Evolutionary conservation across 2,329 filamentous ascomycete species (phyloP).

Genomic region (Xylariaceae sp.): DNA sequence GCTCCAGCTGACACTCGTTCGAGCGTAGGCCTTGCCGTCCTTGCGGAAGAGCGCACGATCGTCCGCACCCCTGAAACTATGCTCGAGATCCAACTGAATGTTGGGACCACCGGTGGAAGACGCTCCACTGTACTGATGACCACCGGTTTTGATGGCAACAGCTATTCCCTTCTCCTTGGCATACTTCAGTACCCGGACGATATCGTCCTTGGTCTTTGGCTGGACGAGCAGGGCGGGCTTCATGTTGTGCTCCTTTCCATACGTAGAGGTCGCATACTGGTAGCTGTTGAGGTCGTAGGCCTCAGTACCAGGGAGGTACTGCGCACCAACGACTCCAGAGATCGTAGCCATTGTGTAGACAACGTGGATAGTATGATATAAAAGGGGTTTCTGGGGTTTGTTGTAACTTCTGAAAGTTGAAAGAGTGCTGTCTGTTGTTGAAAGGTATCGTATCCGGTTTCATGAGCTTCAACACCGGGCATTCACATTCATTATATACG

Average conservation of each 20-base stretch:
- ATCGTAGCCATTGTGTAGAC: conserved; percentile 23
- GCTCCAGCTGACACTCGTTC: conserved; percentile 38
- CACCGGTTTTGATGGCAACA: conserved; percentile 43
- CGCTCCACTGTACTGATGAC: conserved; percentile 47
- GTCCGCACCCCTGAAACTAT: conserved; percentile 34
- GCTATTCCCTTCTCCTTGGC: conserved; percentile 38
- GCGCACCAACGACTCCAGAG: conserved; percentile 23
- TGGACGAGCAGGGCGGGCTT: conserved; percentile 41
- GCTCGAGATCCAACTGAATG: conserved; percentile 43
- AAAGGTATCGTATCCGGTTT: not conserved
- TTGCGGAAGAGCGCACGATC: conserved; percentile 33
- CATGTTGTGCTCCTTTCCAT: conserved; percentile 39
- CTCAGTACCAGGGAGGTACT: conserved; percentile 22
- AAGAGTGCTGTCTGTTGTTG: conserved; percentile 4
- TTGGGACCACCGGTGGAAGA: conserved; percentile 41
- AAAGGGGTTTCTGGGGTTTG: not conserved
- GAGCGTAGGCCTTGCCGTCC: conserved; percentile 34
- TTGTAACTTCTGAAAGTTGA: conserved; percentile 9
- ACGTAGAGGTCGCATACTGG: conserved; percentile 42
- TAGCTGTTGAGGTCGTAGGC: conserved; percentile 31
- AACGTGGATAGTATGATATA: not conserved
- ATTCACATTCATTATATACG: conserved; percentile 8
- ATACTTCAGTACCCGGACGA: conserved; percentile 37
- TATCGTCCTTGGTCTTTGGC: conserved; percentile 40
- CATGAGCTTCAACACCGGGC: not conserved